Evolutionary conservation across 768 basidiomycete genomes (phyloP), one percentile per base, ranked within the genome.

Genomic region (Hygrophoropsis aurantiaca): DNA sequence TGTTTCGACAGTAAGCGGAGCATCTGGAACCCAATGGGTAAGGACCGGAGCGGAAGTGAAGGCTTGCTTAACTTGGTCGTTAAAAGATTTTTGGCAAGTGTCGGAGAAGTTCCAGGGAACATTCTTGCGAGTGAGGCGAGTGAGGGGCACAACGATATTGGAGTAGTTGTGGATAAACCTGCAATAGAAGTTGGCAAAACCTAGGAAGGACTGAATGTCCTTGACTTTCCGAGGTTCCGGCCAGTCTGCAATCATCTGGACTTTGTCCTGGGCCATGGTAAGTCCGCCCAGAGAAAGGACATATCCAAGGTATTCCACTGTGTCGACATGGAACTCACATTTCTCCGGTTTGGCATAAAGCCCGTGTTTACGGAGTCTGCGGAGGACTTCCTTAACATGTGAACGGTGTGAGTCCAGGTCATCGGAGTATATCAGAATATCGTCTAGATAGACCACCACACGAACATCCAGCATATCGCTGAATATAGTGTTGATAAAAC

Each of bases 391-490:
- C 39, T 44, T 42, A 24, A 63, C 56, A 41, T 46, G 46, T 13
- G 33, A 26, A 35, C 9, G 43, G 42, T 59, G 32, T 47, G 55
- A 8, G 21, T 58, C 15, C 47, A 49, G 20, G 45, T 60, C 50
- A 54, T 54, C 36, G 30, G 74, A 75, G 49, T 67, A 78, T 32
- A 77, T 70, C 2, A 77, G 61, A 51, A 76, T 73, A 55, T 76
- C 64, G 47, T 75, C 34, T 10, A 50, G 68, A 55, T 77, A 79
- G 30, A 78, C 68, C 11, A 76, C 59, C 40, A 67, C 64, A 42
- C 58, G 62, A 24, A 53, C 37, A 47, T 68, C 64, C 11, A 69
- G 47, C 9, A 65, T 35, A 25, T 48, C 27, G 4, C 36, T 21
- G 18, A 48, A 46, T 27, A 42, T 43, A 10, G 19, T 26, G n/a